Base-by-base conservation (phyloP, 805 yeast genomes). In the Wickerhamomyces sydowiorum region DNA sequence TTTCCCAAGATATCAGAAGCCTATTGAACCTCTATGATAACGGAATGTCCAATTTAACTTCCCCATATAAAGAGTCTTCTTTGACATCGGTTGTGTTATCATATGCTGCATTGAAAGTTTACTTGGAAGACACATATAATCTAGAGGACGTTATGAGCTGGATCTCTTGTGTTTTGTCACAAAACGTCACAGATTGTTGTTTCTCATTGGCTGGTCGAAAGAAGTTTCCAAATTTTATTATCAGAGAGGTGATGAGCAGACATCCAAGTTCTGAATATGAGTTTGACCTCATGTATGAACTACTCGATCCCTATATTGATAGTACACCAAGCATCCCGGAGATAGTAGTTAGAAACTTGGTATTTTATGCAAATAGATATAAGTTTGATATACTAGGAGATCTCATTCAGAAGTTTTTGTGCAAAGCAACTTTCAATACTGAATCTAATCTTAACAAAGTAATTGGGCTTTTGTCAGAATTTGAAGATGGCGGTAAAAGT, bases 141-240 rank as follows among this genome's bases (percentile, higher is more conserved):
- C 12, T 24, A 46, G 2, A 39, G 3, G 53, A 49, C 7, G 15
- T 54, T 5, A 25, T 40, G 15, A 22, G 13, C 7, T 48, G 50
- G 52, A 41, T 52, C 3, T 40, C 45, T 7, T 64, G 71, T 5
- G 46, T 70, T 0, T 34, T 49, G 4, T 53, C 75, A 0, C 48
- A 61, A 1, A 52, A 48, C 31, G 56, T 72, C 10, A 46, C 56
- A 7, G 53, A 50, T 2, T 63, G 72, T 4, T 70, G 74, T 42
- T 30, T 44, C 3, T 44, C 62, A 2, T 49, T 73, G 9, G 38
- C 61, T 0, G 59, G 62, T 15, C 44, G 56, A 9, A 40, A 54
- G 1, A 46, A 53, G 2, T 57, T 70, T 14, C 78, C 78, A 0
- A 50, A 65, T 1, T 69, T 65, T 50, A 59, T 73, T 1, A 37